These are phyloP conservation scores for Fusarium poae DNA, from an alignment of 2,329 filamentous ascomycete genomes.

Conservation along the genomic window DNA sequence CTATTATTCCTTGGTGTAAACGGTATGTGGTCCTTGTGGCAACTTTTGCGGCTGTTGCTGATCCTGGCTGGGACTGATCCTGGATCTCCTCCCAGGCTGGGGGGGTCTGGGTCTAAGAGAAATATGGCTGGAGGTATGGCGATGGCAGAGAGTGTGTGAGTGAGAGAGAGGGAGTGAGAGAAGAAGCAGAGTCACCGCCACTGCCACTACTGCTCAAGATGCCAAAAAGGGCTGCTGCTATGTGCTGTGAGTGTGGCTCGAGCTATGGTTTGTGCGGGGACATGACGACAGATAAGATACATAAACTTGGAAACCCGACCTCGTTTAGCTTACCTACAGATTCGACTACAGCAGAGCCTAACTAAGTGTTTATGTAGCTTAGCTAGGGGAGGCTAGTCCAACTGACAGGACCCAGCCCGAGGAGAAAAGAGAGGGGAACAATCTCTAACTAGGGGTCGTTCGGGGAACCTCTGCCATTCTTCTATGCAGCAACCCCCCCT, in stretches of 20 bases:
- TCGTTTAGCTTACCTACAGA: conserved; percentile 11
- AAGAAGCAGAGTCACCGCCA: conserved; percentile 18
- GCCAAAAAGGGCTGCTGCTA: conserved; percentile 29
- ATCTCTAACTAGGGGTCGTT: not conserved
- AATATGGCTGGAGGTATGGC: conserved; percentile 12
- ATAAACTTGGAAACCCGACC: conserved; percentile 25
- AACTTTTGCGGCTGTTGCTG: conserved; percentile 2
- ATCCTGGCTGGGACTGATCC: conserved; percentile 13
- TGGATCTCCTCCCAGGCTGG: conserved; percentile 8
- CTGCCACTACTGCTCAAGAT: conserved; percentile 1
- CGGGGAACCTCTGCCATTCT: not conserved
- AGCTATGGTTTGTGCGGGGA: conserved; percentile 42
- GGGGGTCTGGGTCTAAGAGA: conserved; percentile 26
- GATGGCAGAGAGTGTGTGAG: conserved; percentile 16
- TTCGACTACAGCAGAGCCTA: not conserved
- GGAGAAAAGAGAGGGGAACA: conserved; percentile 11
- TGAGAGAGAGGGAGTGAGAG: conserved; percentile 17
- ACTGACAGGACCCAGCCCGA: conserved; percentile 10
- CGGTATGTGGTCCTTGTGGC: conserved; percentile 10
- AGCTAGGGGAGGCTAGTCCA: conserved; percentile 3
- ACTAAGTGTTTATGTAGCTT: conserved; percentile 1
- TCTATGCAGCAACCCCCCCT: not conserved
- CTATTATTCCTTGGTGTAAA: not conserved
- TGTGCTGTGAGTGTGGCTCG: conserved; percentile 37
- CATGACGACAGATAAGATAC: conserved; percentile 43